Base-by-base conservation (phyloP, 2,329 filamentous ascomycete genomes). In the Ophiostoma himal-ulmi region DNA sequence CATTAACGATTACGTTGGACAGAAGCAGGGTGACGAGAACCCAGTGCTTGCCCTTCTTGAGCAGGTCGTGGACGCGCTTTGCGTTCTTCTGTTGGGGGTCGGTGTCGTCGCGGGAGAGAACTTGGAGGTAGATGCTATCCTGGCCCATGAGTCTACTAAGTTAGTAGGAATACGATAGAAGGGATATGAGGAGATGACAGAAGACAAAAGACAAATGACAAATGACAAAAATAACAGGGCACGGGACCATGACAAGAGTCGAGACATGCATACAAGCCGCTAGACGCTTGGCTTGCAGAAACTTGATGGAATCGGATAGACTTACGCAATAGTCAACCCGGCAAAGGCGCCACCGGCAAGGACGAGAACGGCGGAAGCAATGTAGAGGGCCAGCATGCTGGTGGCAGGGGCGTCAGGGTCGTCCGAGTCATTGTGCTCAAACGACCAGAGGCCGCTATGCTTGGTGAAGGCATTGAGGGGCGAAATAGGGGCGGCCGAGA, bases 1-100 rank as follows among this genome's bases (percentile, higher is more conserved):
- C 95, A 79, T 99, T 98, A 74, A 96, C 96, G 76, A 99, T 96
- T 77, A 99, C 95, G 79, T 99, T 99, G 79, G 93, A 93, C 70
- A 99, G 83, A 8, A 99, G 86, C 36, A 99, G 82, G 2, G 95
- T 98, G 69, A 99, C 95, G 71, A 99, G 83, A 26, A 99, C 94
- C 95, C 95, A 99, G 80, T 99, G 95, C 79, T 99, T 99, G 76
- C 95, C 95, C 76, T 87, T 91, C 74, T 92, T 88, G 70, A 99
- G 82, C 37, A 99, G 83, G 62, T 88, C 85, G 75, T 95, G 85
- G 13, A 99, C 95, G 74, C 88, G 90, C 70, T 86, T 87, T 0
- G 95, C 95, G 77, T 97, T 93, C 77, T 89, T 92, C 77, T 89
- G 90, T 81, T 98, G 94, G n/a, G 89, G 84, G 70, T 91, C 93